Base-by-base conservation (phyloP, 345 rosid species). In the Hibiscus mutabilis region DNA sequence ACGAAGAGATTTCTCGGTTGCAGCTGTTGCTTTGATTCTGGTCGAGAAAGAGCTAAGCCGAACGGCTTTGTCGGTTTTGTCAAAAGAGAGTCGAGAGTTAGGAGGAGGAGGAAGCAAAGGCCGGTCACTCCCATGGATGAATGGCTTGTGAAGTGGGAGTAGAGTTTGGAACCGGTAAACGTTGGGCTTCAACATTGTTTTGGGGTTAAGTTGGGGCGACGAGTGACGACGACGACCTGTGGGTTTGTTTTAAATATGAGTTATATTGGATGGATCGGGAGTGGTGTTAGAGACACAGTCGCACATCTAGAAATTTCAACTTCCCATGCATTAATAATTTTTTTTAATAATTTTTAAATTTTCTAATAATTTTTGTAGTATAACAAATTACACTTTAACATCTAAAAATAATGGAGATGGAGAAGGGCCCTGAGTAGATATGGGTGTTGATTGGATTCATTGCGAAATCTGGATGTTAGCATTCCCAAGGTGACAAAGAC, bases 131-230 rank as follows among this genome's bases (percentile, higher is more conserved):
- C 82, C 83, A 55, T 73, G 68, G 63, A 75, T 21, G 66, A 82
- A 80, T 27, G 79, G 83, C 42, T 75, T 83, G 29, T 64, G 75
- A 6, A 75, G 6, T 9, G 76, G 73, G 37, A 49, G 55, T 47
- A 57, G 31, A 44, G 75, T 24, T 24, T 22, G 58, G 11, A 73
- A 61, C 2, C 58, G 79, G 24, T 74, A 73, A 68, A 74, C 47
- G 24, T 73, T 74, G 27, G 79, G 77, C 31, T 77, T 82, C 84
- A 77, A 56, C 86, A 84, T 86, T 47, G 10, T 13, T 55, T 46
- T 51, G 8, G 21, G 63, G 12, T 19, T 40, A 10, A 33, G 49
- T 2, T 62, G 27, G 2, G 44, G 66, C 3, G 40, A 35, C 33
- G 6, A 15, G 1, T n/a, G 6, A n/a, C 57, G 4, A 52, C 18